These are phyloP conservation scores for Pseudogymnoascus verrucosus DNA, from an alignment of 2,329 filamentous ascomycete species.

Conservation along the genomic window DNA sequence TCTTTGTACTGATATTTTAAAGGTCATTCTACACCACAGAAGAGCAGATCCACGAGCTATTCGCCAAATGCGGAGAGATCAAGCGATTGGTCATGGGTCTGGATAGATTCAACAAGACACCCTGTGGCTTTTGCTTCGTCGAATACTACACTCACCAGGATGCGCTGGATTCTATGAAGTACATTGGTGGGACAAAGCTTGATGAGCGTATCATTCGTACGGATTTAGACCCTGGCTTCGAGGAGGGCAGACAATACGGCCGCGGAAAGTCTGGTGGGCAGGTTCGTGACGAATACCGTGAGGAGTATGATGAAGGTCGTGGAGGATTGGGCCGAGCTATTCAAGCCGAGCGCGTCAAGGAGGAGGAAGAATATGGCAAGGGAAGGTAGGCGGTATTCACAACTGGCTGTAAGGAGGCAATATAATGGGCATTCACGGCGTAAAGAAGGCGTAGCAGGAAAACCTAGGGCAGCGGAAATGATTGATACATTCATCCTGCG, in stretches of 20 bases:
- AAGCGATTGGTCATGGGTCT: constrained; percentile 97
- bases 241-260: constrained; percentile 92
- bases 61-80: constrained; percentile 94
- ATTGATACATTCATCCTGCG: constrained; percentile 2
- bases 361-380: constrained; percentile 52
- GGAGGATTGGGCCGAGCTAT: constrained; percentile 81
- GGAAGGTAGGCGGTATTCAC: constrained; percentile 36
- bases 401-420: neutral
- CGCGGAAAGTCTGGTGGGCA: constrained; percentile 93
- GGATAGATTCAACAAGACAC: constrained; percentile 93
- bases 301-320: constrained; percentile 92
- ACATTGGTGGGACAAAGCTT: constrained; percentile 93
- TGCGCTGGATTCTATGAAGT: constrained; percentile 96
- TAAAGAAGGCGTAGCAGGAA: constrained; percentile 6
- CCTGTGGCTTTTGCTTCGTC: constrained; percentile 98
- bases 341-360: constrained; percentile 51
- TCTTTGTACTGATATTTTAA: constrained; percentile 15
- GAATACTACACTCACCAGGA: constrained; percentile 99
- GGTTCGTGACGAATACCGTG: constrained; percentile 93
- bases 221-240: constrained; percentile 90
- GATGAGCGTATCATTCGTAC: constrained; percentile 95
- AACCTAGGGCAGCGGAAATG: constrained; percentile 4
- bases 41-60: constrained; percentile 96
- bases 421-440: constrained; percentile 3
- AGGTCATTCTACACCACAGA: constrained; percentile 98